A percentile compares a stretch with the other conserved stretches of the same genome.
Conservation (phyloP, 352 stramenopile species). For the Globisporangium viniferum region DNA sequence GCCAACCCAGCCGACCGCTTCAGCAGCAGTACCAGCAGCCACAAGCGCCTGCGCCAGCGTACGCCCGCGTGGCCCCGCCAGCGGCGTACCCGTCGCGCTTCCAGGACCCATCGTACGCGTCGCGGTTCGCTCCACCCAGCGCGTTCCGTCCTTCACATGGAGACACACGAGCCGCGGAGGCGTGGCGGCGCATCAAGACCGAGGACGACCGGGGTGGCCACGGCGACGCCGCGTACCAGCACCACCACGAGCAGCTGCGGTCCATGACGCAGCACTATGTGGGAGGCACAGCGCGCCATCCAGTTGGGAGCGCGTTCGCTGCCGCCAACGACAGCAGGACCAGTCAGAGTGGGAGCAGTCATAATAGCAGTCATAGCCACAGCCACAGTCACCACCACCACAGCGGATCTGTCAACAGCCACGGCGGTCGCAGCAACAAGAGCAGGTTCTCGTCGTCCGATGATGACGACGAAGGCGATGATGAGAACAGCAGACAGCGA, state of each 20-base stretch:
- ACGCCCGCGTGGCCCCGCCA: not conserved
- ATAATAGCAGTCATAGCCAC: too few relatives aligned
- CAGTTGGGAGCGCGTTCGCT: too few relatives aligned
- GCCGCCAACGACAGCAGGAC: too few relatives aligned
- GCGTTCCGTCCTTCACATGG: not conserved
- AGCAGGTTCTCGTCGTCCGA: not conserved
- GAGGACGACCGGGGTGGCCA: not conserved
- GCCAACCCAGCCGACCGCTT: not conserved
- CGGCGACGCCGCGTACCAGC: not conserved
- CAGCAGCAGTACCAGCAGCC: not conserved
- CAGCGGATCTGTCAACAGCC: not conserved
- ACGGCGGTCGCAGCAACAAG: too few relatives aligned
- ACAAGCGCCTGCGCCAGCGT: not conserved
- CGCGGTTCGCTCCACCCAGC: too few relatives aligned
- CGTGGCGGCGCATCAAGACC: not conserved
- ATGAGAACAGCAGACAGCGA: not conserved
- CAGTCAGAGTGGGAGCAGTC: too few relatives aligned
- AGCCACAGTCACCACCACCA: not conserved
- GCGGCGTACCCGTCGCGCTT: not conserved
- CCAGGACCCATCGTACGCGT: too few relatives aligned
- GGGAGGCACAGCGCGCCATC: too few relatives aligned
- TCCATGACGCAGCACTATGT: not conserved
- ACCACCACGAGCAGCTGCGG: conserved; percentile 2
- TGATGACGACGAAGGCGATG: not conserved
- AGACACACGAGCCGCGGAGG: not conserved